A percentile compares a stretch with the other conserved stretches of the same genome.
Conservation (phyloP, 148 eudicot genomes). For the Amaranthus hypochondriacus region DNA sequence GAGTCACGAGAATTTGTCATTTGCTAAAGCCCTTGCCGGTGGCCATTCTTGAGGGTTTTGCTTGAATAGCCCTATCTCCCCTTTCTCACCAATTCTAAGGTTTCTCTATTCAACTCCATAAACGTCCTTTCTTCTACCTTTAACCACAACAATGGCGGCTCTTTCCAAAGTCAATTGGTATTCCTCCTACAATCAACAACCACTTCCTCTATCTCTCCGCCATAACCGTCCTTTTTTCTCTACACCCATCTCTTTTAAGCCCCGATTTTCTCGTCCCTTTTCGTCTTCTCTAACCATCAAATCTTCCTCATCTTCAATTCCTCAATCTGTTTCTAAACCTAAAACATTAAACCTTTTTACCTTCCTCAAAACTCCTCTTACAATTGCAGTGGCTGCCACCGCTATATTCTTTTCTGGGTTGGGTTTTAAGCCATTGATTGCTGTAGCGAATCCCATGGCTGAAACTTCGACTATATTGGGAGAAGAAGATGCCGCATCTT, state of each 20-base stretch:
- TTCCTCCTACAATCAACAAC: constrained; percentile 15
- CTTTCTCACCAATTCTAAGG: neutral
- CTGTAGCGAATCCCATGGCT: constrained; percentile 24
- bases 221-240: constrained; percentile 33
- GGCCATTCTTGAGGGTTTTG: too few species aligned
- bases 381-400: constrained; percentile 45
- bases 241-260: constrained; percentile 31
- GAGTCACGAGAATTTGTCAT: too few species aligned
- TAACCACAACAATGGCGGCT: constrained; percentile 22
- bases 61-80: neutral
- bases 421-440: constrained; percentile 21
- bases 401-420: constrained; percentile 46
- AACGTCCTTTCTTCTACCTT: constrained; percentile 5
- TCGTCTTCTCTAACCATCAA: constrained; percentile 9
- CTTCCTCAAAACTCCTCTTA: constrained; percentile 42
- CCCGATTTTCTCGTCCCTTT: constrained; percentile 8
- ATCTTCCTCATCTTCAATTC: constrained; percentile 5
- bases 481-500: constrained; percentile 10
- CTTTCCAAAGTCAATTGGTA: constrained; percentile 25
- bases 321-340: constrained; percentile 10
- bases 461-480: neutral
- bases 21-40: too few species aligned
- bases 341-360: constrained; percentile 24
- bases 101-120: neutral
- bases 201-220: constrained; percentile 22